Base-by-base conservation (phyloP, 257 asterid species). In the Primulina tabacum region DNA sequence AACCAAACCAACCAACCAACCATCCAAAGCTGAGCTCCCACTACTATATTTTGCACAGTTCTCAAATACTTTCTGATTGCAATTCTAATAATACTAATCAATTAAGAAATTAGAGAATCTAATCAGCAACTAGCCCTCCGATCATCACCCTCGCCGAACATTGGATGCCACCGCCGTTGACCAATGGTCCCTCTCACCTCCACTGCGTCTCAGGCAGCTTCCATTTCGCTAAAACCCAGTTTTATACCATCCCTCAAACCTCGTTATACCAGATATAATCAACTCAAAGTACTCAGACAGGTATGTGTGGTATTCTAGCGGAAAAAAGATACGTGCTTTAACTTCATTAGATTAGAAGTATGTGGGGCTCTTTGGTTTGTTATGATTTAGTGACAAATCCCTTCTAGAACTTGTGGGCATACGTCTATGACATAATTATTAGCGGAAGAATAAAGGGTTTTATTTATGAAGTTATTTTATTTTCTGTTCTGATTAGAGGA, bases 101-200 rank as follows among this genome's bases (percentile, higher is more conserved):
- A 47, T 47, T 10, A 40, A 40, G 53, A 43, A 43, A 43, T 11
- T 17, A 17, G 21, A 16, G 57, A 16, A 16, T 16, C 21, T 50
- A 17, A 50, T 50, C 4, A 69, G 34, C 56, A 21, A 73, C 62
- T 24, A 24, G 7, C 11, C 38, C 35, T 14, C 63, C 78, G 62
- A 62, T 75, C 70, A 63, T 18, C 82, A 7, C 68, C 67, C 26
- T 66, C 64, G 81, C 84, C 71, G 78, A 77, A 75, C 33, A 64
- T 71, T 77, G 60, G 85, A 60, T 71, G 85, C 77, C 69, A 50
- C 82, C 79, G 33, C 73, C 74, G 77, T 74, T 17, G 11, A 50
- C 65, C 82, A n/a, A 90, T 89, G 96, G 79, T 69, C 72, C 71
- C 83, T 71, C 81, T 83, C 75, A 24, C 62, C 37, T 76, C 82